Base-by-base conservation (phyloP, 768 basidiomycete species). In the Infundibulicybe gibba region DNA sequence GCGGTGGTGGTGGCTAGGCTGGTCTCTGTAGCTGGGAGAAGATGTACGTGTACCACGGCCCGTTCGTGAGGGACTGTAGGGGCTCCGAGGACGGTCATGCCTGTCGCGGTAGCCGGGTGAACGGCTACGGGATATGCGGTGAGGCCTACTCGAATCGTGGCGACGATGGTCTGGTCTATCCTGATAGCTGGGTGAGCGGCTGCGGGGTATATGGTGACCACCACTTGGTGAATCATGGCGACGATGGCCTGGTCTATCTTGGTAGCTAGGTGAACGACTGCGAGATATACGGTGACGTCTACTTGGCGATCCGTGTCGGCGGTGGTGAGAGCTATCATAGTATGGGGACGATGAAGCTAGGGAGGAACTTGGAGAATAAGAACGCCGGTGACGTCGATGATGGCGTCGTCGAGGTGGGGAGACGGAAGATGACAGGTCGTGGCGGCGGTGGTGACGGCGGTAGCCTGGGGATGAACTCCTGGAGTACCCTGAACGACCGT, bases 401-500 rank as follows among this genome's bases (percentile, higher is more conserved):
- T 38, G 35, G 17, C 10, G 35, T 6, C 35, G 35, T 6, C 35
- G 14, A 10, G 35, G 10, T n/a, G 44, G 34, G 21, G 32, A 20
- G 10, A 32, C 35, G 32, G 21, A 14, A 6, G 20, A 15, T 44
- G 19, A 5, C 39, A 47, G 17, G 34, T 41, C 33, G 53, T 43
- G 45, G 30, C 37, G 48, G 47, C 49, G 49, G 13, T 48, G 34
- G 19, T 40, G 43, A 16, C 19, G 31, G 20, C 55, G 55, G 3
- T 46, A 52, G 15, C 54, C 47, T 13, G 17, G 37, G 14, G 50
- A 50, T n/a, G n/a, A 31, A 10, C 17, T 33, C 15, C 31, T 44
- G n/a, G 34, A 40, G 38, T 51, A 57, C 40, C 60, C 57, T 37
- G 59, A 52, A 35, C 58, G 69, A 13, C 61, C 56, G 40, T 47